These are phyloP conservation scores for Mortierella sp. DNA, from an alignment of 371 early-diverging fungal genomes.

Conservation along the genomic window DNA sequence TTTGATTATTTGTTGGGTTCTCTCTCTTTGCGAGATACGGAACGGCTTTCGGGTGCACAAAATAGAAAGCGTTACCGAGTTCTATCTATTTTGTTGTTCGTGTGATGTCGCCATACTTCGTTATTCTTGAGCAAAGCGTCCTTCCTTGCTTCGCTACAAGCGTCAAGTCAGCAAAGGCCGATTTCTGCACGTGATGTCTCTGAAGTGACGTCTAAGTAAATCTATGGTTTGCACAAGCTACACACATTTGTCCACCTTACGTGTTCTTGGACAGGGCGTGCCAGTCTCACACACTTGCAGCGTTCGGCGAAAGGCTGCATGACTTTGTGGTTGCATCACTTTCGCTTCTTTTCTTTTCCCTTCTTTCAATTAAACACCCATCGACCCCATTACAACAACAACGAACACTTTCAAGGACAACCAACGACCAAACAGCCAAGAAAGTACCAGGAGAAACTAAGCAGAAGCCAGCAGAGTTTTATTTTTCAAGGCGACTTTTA, in stretches of 20 bases:
- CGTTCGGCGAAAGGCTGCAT: slow-evolving; percentile 11
- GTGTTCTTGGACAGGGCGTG: slow-evolving; percentile 23
- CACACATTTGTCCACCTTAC: slow-evolving; percentile 31
- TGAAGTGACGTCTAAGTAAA: background rate
- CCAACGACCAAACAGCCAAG: background rate
- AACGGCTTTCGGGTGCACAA: background rate
- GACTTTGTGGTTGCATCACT: background rate
- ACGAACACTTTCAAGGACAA: background rate
- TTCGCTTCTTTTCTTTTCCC: background rate
- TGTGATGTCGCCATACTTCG: background rate
- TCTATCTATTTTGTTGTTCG: background rate
- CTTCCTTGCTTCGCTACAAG: background rate
- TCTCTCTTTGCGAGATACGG: background rate
- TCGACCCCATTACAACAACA: slow-evolving; percentile 2
- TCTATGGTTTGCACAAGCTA: background rate
- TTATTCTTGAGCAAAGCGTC: background rate
- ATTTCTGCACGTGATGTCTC: background rate
- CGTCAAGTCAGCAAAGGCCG: background rate
- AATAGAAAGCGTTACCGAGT: background rate
- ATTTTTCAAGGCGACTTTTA: background rate
- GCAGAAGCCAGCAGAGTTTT: background rate
- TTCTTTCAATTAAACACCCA: background rate
- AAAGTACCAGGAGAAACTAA: background rate
- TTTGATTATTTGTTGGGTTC: background rate
- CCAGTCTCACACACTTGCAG: background rate